Evolutionary conservation across 192 early-diverging fungal genomes (phyloP).

Genomic region (Lobosporangium transversale): DNA sequence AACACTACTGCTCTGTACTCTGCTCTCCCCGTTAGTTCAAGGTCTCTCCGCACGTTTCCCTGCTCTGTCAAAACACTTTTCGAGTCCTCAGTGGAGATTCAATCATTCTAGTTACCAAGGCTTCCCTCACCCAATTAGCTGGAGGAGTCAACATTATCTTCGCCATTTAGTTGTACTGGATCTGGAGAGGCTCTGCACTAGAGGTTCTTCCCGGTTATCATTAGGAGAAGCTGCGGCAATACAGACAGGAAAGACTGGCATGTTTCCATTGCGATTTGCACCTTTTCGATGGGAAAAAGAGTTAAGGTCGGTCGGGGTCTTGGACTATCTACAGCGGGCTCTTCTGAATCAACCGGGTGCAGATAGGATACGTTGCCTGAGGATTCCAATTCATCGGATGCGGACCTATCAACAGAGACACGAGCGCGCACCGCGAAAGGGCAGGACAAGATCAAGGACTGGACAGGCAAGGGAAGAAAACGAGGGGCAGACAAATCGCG

Average conservation of each 20-base stretch:
- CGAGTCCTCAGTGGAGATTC: too few relatives aligned
- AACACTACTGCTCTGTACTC: background rate
- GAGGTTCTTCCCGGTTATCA: background rate
- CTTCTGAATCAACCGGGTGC: slow-evolving; percentile 18
- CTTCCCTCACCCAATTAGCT: background rate
- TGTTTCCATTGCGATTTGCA: background rate
- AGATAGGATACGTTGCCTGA: slow-evolving; percentile 17
- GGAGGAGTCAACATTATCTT: slow-evolving; percentile 17
- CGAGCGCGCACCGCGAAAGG: slow-evolving; percentile 7
- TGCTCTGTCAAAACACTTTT: background rate
- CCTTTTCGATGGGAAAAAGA: background rate
- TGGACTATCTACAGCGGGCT: slow-evolving; percentile 26
- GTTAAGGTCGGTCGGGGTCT: background rate
- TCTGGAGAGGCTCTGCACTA: slow-evolving; percentile 24
- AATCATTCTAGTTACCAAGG: too few relatives aligned
- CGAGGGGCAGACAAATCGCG: background rate
- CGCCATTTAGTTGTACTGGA: slow-evolving; percentile 11
- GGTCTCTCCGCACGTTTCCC: slow-evolving; percentile 18
- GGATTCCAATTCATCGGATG: slow-evolving; percentile 30
- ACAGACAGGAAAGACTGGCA: background rate
- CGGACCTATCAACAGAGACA: slow-evolving; percentile 19
- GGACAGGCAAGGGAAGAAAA: background rate
- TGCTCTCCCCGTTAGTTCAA: slow-evolving; percentile 9
- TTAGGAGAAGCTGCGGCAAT: background rate
- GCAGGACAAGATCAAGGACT: background rate